Conservation (phyloP, 1,139 yeast genomes). For the Magnusiomyces tetraspermus region DNA sequence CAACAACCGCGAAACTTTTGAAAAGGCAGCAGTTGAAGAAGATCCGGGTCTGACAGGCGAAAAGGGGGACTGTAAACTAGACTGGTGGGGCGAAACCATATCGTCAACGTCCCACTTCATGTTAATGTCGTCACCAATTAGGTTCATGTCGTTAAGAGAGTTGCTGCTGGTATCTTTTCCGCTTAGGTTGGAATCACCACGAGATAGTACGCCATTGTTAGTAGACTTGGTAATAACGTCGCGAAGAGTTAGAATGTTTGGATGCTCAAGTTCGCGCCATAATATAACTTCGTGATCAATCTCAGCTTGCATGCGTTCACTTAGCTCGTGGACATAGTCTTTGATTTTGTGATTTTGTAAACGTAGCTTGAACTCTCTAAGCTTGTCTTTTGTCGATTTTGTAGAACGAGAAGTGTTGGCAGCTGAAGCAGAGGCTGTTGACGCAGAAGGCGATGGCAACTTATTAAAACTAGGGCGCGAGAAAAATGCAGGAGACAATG, state of each 20-base stretch:
- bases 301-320: slow-evolving; percentile 20
- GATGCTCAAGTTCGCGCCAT: slow-evolving; percentile 64
- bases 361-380: slow-evolving; percentile 26
- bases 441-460: neutral
- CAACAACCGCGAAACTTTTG: too few species aligned
- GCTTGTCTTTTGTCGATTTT: neutral
- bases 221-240: slow-evolving; percentile 30
- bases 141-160: too few species aligned
- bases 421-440: neutral
- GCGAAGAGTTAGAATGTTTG: slow-evolving; percentile 53
- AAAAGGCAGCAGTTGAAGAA: too few species aligned
- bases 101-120: too few species aligned
- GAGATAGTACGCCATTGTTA: neutral
- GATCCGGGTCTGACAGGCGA: too few species aligned
- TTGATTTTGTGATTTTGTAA: slow-evolving; percentile 26
- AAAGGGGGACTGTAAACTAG: too few species aligned
- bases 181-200: neutral
- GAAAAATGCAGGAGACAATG: neutral
- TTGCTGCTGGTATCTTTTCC: too few species aligned
- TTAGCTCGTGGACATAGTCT: neutral
- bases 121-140: too few species aligned
- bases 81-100: too few species aligned
- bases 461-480: neutral
- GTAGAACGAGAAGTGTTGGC: neutral
- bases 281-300: slow-evolving; percentile 63